These are phyloP conservation scores for Fomitopsis palustris DNA, from an alignment of 1,284 basidiomycete species.

Conservation along the genomic window DNA sequence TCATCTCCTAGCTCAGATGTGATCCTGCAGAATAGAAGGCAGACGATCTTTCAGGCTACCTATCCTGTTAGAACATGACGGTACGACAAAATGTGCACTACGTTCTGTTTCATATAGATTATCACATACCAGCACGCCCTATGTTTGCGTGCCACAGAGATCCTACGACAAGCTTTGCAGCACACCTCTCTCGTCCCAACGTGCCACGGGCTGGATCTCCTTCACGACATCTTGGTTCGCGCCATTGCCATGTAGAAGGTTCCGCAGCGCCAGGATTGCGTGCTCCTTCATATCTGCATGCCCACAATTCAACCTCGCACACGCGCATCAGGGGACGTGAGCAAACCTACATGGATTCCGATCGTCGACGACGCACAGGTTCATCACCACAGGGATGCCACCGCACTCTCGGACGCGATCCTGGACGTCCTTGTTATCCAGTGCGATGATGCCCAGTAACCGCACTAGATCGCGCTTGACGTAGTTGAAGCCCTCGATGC, in stretches of 20 bases:
- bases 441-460: conserved; percentile 70
- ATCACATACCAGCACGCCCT: too few relatives aligned
- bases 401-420: conserved; percentile 66
- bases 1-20: too few relatives aligned
- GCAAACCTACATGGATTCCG: conserved; percentile 79
- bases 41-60: too few relatives aligned
- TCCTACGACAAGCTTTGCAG: conserved; percentile 11
- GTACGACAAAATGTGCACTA: too few relatives aligned
- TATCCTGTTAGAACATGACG: too few relatives aligned
- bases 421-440: conserved; percentile 61
- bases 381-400: conserved; percentile 79
- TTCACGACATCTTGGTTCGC: conserved; percentile 81
- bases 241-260: conserved; percentile 69
- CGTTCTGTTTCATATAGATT: too few relatives aligned
- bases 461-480: conserved; percentile 84
- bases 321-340: not conserved
- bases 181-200: conserved; percentile 51
- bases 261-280: conserved; percentile 79
- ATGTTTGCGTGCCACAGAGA: too few relatives aligned
- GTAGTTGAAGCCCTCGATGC: conserved; percentile 62
- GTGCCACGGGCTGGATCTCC: conserved; percentile 59
- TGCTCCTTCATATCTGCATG: conserved; percentile 81
- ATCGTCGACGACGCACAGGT: conserved; percentile 86
- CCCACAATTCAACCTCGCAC: not conserved
- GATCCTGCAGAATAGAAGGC: too few relatives aligned